Conservation (phyloP, 495 filamentous ascomycete species). For the Hypoxylon trugodes region DNA sequence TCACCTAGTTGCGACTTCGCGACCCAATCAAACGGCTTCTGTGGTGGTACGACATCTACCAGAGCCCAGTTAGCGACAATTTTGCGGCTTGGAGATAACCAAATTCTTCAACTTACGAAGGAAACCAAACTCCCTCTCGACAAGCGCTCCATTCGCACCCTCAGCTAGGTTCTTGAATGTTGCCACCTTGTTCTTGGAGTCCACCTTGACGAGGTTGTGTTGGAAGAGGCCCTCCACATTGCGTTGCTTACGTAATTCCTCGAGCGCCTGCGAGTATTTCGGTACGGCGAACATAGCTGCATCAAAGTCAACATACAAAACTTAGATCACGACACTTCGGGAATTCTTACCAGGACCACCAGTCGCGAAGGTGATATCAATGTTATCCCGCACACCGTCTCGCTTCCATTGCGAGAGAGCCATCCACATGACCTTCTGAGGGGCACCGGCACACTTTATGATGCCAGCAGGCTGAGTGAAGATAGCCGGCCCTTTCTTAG, state of each 20-base stretch:
- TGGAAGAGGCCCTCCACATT: slow-evolving; percentile 72
- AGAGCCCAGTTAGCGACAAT: slow-evolving; percentile 4
- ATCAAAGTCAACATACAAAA: slow-evolving; percentile 4
- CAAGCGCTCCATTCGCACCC: slow-evolving; percentile 41
- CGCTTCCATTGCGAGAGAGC: slow-evolving; percentile 71
- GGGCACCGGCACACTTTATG: slow-evolving; percentile 75
- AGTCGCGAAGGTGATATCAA: slow-evolving; percentile 71
- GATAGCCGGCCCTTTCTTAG: slow-evolving; percentile 66
- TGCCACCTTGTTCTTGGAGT: slow-evolving; percentile 51
- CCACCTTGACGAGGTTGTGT: slow-evolving; percentile 69
- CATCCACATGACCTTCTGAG: slow-evolving; percentile 77
- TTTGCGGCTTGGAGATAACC: background rate
- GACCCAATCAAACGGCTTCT: slow-evolving; percentile 45
- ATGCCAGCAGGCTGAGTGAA: slow-evolving; percentile 74
- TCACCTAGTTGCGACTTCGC: slow-evolving; percentile 44
- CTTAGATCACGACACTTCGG: background rate
- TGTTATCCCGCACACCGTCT: slow-evolving; percentile 66
- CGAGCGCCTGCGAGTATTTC: slow-evolving; percentile 70
- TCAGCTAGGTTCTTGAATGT: slow-evolving; percentile 44
- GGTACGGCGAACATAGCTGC: slow-evolving; percentile 71
- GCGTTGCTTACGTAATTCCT: slow-evolving; percentile 67
- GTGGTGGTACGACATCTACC: slow-evolving; percentile 41
- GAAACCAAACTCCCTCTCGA: slow-evolving; percentile 65
- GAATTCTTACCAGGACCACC: slow-evolving; percentile 55
- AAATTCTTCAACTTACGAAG: slow-evolving; percentile 46